These are phyloP conservation scores for Elymus sibiricus DNA, from an alignment of 176 grass and related monocot genomes.

Conservation along the genomic window DNA sequence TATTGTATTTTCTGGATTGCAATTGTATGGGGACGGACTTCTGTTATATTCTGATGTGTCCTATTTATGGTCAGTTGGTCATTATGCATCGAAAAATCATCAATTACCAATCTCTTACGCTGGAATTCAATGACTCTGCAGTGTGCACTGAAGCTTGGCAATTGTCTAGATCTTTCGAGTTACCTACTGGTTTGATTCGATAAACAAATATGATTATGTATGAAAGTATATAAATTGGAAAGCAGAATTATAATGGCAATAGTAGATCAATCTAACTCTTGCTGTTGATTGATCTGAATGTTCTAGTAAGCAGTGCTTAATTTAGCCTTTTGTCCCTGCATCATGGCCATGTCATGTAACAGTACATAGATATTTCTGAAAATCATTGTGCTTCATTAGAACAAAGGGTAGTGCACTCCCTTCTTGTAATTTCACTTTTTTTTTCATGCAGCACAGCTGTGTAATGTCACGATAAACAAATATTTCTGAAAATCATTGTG, in stretches of 20 bases:
- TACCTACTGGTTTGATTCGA: slow-evolving; percentile 15
- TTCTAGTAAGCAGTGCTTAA: slow-evolving; percentile 13
- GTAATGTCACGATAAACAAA: background rate
- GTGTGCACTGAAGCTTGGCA: background rate
- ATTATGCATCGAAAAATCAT: slow-evolving; percentile 8
- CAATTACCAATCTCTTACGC: background rate
- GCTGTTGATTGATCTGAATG: background rate
- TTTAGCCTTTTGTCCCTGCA: background rate
- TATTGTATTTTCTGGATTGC: slow-evolving; percentile 24
- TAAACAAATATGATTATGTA: background rate
- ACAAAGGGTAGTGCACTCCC: background rate
- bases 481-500: background rate
- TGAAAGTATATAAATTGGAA: background rate
- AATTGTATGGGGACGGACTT: background rate
- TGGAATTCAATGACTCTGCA: background rate
- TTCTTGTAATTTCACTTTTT: background rate
- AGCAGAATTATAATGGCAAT: background rate
- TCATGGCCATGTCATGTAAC: background rate
- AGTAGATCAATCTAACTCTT: background rate
- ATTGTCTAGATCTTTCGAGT: slow-evolving; percentile 12
- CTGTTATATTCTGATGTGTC: slow-evolving; percentile 14
- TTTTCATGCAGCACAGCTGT: background rate
- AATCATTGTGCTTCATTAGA: slow-evolving; percentile 14
- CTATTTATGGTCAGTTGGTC: background rate
- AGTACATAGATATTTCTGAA: background rate